phyloP scores from a whole-genome alignment of 192 early-diverging fungal genomes.

The Coemansia sp. region DNA sequence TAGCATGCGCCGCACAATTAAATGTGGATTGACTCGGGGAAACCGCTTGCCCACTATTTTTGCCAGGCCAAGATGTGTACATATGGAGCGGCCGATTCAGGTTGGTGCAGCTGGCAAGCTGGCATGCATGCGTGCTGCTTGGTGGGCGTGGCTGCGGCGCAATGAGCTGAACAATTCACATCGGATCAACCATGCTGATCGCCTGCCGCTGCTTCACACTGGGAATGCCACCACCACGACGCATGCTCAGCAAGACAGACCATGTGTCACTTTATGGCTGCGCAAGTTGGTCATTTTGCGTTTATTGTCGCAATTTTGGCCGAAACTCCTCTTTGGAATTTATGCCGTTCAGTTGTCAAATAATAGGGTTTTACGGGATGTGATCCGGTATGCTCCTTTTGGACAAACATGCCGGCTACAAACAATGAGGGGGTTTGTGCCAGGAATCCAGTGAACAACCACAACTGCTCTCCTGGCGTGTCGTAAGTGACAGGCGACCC shows the following conservation, averaged over 20 bases:
- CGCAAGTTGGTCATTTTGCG: neutral
- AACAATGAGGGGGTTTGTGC: neutral
- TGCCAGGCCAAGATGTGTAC: no score
- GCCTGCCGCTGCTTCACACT: neutral
- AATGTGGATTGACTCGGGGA: no score
- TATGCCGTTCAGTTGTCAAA: neutral
- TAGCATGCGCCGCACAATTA: no score
- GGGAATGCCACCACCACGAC: neutral
- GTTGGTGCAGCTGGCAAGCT: neutral
- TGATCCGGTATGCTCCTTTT: neutral
- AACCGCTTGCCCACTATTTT: no score
- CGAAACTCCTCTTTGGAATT: neutral
- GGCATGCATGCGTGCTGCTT: no score
- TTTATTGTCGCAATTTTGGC: neutral
- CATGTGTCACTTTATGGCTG: constrained; percentile 2
- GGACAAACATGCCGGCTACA: neutral
- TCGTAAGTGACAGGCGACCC: neutral
- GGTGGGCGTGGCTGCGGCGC: neutral
- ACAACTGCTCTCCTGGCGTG: neutral
- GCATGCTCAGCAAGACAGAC: neutral
- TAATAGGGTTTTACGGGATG: neutral
- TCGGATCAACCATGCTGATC: neutral
- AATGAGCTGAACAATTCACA: constrained; percentile 2
- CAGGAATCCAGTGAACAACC: neutral
- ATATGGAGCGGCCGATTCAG: neutral